Conservation (phyloP, 73 alveolate genomes). For the Tetrahymena elliotti region DNA sequence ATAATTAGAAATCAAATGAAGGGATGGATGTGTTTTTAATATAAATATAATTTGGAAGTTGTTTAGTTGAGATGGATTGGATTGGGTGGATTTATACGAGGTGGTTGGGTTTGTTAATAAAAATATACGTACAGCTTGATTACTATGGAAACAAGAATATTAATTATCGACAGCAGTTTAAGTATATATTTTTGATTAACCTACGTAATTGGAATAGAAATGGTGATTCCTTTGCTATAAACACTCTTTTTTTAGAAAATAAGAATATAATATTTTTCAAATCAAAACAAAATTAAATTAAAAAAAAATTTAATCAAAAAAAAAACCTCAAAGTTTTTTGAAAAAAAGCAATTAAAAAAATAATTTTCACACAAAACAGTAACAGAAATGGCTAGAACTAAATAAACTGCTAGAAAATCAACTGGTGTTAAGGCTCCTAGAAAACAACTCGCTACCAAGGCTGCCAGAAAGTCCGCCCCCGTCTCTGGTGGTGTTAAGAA, state of each 20-base stretch:
- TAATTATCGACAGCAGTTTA: background rate
- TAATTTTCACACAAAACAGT: background rate
- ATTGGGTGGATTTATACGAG: background rate
- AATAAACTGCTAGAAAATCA: slow-evolving; percentile 90
- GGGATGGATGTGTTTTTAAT: too few species aligned
- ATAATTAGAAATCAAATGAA: background rate
- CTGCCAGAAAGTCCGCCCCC: slow-evolving; percentile 74
- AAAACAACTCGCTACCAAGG: slow-evolving; percentile 79
- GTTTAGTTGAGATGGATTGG: background rate
- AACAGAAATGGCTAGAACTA: slow-evolving; percentile 87
- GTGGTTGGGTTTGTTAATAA: background rate
- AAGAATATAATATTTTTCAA: background rate
- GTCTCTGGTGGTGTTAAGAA: slow-evolving; percentile 74
- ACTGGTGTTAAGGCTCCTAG: slow-evolving; percentile 89
- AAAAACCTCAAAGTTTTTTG: background rate
- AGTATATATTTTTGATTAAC: background rate
- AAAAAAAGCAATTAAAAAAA: background rate
- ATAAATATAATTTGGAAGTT: background rate
- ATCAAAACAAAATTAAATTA: background rate
- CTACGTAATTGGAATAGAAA: background rate
- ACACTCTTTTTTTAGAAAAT: background rate
- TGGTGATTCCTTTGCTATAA: background rate
- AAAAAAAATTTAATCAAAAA: background rate
- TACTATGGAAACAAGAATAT: background rate
- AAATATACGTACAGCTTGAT: background rate